phyloP scores from a whole-genome alignment of 2,329 filamentous ascomycete species.

The Alternaria incomplexa region DNA sequence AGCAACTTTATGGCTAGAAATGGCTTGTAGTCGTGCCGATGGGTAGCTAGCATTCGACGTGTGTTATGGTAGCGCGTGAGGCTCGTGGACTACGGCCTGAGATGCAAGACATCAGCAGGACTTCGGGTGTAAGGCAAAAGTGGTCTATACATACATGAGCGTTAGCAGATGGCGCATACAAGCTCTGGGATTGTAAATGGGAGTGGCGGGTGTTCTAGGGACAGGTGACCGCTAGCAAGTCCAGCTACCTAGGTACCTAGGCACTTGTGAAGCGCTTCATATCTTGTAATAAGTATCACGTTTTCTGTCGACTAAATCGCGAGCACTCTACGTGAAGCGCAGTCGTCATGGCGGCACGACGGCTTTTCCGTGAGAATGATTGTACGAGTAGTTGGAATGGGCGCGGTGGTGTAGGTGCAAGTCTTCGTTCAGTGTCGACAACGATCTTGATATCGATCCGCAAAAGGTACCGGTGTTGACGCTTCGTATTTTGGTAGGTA shows the following conservation, averaged over 20 bases:
- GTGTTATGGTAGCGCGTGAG: not conserved
- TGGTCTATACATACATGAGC: not conserved
- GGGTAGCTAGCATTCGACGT: not conserved
- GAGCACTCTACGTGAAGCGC: not conserved
- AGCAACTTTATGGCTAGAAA: not conserved
- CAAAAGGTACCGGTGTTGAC: not conserved
- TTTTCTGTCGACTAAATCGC: not conserved
- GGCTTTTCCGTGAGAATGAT: not conserved
- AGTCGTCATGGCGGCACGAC: not conserved
- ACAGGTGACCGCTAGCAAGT: not conserved
- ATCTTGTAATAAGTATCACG: not conserved
- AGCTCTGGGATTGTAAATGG: not conserved
- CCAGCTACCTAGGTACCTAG: not conserved
- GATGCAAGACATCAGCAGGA: not conserved
- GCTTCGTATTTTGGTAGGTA: not conserved
- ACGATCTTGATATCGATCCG: not conserved
- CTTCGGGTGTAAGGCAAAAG: not conserved
- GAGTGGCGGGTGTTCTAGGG: not conserved
- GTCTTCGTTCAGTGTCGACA: not conserved
- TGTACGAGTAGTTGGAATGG: not conserved
- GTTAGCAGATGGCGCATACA: not conserved
- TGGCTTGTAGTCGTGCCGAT: not conserved
- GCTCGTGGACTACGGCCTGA: not conserved
- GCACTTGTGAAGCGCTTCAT: not conserved
- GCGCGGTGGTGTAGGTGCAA: not conserved